Conservation (phyloP, 129 eudicot species). For the Calendula officinalis region DNA sequence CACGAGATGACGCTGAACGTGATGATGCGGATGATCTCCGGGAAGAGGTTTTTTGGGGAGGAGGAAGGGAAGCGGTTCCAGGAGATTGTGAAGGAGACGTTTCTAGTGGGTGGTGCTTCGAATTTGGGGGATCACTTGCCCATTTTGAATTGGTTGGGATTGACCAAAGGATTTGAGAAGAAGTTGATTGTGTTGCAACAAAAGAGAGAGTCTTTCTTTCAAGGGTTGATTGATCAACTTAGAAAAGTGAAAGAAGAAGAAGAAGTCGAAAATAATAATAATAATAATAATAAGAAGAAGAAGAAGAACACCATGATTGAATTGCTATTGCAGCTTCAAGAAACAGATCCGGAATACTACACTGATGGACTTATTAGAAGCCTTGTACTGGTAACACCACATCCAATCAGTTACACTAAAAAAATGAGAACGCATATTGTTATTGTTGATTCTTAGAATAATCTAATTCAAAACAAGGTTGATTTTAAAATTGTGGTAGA, state of each 20-base stretch:
- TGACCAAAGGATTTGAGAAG: constrained; percentile 24
- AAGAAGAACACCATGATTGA: constrained; percentile 33
- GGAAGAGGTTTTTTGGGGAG: constrained; percentile 34
- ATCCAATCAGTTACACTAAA: no score
- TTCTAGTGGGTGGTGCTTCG: not conserved
- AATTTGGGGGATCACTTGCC: constrained; percentile 33
- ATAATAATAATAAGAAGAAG: not conserved
- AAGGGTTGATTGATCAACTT: constrained; percentile 31
- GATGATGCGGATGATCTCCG: constrained; percentile 13
- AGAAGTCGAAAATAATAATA: not conserved
- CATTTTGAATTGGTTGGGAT: constrained; percentile 16
- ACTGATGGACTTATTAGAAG: constrained; percentile 28
- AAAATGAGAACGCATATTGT: no score
- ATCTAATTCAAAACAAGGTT: no score
- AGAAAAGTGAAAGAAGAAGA: not conserved
- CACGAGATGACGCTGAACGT: constrained; percentile 20
- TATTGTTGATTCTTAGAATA: no score
- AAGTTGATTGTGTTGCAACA: constrained; percentile 25
- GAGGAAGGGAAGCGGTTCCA: constrained; percentile 28
- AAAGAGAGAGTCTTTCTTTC: constrained; percentile 33
- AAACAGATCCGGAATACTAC: constrained; percentile 34
- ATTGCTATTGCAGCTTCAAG: constrained; percentile 30
- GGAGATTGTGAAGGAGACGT: constrained; percentile 4
- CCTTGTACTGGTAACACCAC: constrained; percentile 32
- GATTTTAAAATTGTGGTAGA: no score